Evolutionary conservation across 106 monocot species (phyloP), one percentile per base, ranked within the genome.

Genomic region (Iris macrosiphon): DNA sequence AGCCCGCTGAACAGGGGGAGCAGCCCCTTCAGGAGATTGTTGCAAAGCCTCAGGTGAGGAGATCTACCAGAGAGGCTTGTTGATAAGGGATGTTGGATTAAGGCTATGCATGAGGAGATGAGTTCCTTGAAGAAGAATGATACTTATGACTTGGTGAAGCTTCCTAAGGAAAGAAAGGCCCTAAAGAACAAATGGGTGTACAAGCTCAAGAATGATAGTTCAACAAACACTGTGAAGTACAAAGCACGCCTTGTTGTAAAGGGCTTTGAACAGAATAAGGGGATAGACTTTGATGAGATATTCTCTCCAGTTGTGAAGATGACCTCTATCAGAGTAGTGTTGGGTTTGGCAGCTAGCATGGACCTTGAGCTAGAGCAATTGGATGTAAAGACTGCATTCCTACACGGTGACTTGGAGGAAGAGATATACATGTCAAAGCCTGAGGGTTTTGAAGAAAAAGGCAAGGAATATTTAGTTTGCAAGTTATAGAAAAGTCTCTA

Each of bases 221-320:
- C 24, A 6, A 31, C 1, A 1, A 19, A 18, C 0, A 23, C 16
- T 2, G 15, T 51, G 24, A 52, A 30, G 5, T 41, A 40, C 15
- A 41, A 64, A 4, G 64, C 29, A 15, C 7, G 17, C 2, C 21
- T 64, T 7, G 53, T 55, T 6, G 51, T 65, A 13, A 65, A 65
- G 44, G 53, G 54, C 2, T 65, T 54, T 31, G 20, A 5, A 0
- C 20, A 65, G 24, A 18, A 45, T 16, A 43, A 65, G n/a, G 17
- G 43, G 1, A 32, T 55, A 43, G 40, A 65, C 31, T 65, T 42
- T 22, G 31, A 45, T 15, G 54, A 65, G 9, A 65, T 54, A 0
- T 65, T 45, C 7, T 44, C 54, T 33, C 54, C 15, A 15, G 20
- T 65, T 18, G 40, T 55, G 4, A 65, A 65, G 23, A 44, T 55